These are phyloP conservation scores for Lentinula lateritia DNA, from an alignment of 768 basidiomycete species.

Conservation along the genomic window DNA sequence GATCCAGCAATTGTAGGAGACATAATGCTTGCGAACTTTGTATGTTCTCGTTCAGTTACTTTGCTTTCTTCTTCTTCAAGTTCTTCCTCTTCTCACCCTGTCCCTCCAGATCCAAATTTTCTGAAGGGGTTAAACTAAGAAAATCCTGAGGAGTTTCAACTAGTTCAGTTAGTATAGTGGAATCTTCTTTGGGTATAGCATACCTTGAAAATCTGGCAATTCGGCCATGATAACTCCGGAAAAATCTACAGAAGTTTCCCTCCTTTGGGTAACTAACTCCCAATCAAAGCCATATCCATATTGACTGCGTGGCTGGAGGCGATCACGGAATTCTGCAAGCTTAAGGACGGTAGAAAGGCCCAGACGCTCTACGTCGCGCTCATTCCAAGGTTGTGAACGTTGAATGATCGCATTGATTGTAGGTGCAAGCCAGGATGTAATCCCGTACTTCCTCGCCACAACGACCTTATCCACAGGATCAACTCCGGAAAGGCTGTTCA, in stretches of 20 bases:
- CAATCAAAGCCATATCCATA: not conserved
- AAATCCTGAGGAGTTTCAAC: too few species aligned
- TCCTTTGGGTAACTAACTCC: not conserved
- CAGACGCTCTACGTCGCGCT: too few species aligned
- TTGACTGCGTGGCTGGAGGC: not conserved
- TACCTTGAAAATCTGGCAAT: not conserved
- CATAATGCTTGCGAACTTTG: not conserved
- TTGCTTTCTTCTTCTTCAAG: too few species aligned
- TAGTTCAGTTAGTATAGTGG: too few species aligned
- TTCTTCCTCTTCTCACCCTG: too few species aligned
- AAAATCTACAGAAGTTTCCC: not conserved
- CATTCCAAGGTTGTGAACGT: not conserved
- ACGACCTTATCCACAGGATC: conserved; percentile 1
- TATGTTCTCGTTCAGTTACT: too few species aligned
- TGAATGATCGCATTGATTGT: not conserved
- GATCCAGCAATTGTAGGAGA: not conserved
- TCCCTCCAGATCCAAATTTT: too few species aligned
- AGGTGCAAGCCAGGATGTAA: not conserved
- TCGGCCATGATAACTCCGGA: not conserved
- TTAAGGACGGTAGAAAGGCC: not conserved
- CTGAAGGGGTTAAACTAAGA: too few species aligned
- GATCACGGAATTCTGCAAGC: not conserved
- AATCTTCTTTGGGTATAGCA: not conserved
- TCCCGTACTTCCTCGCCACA: not conserved
- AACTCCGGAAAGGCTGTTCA: not conserved